These are phyloP conservation scores for Zea mays DNA, from an alignment of 176 grass and related monocot genomes.

Conservation along the genomic window DNA sequence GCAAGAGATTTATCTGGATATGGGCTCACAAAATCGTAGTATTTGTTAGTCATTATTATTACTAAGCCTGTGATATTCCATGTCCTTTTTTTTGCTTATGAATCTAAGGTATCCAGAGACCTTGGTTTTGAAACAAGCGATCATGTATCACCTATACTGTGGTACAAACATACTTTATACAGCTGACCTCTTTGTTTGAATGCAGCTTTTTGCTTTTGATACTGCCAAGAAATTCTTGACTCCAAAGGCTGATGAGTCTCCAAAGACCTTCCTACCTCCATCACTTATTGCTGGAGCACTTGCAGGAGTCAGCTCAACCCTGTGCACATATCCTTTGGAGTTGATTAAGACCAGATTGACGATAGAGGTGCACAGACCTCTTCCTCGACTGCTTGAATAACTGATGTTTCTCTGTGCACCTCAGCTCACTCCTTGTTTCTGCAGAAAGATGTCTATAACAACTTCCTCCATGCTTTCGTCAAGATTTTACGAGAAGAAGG, in stretches of 20 bases:
- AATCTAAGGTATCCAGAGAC: not conserved
- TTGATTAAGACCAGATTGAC: conserved; percentile 94
- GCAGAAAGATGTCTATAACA: conserved; percentile 89
- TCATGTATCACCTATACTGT: not conserved
- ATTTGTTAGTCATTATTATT: not conserved
- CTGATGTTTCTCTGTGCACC: conserved; percentile 12
- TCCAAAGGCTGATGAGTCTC: conserved; percentile 57
- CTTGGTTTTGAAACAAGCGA: conserved; percentile 16
- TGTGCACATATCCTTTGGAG: conserved; percentile 95
- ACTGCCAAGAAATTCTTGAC: conserved; percentile 95
- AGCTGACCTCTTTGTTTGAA: conserved; percentile 10
- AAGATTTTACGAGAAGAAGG: conserved; percentile 95
- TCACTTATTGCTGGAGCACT: conserved; percentile 85
- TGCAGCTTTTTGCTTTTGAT: conserved; percentile 95
- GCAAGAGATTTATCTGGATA: not conserved
- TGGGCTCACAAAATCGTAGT: not conserved
- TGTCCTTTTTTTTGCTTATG: not conserved
- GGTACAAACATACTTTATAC: conserved; percentile 9
- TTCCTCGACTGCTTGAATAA: not conserved
- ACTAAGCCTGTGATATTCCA: not conserved
- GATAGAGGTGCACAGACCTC: conserved; percentile 62
- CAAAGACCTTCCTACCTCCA: conserved; percentile 65
- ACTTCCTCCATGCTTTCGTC: conserved; percentile 83
- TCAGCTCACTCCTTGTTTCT: conserved; percentile 37
- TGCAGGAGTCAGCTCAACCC: conserved; percentile 95